These are phyloP conservation scores for Hanseniaspora jakobsenii DNA, from an alignment of 805 yeast species.

Conservation along the genomic window DNA sequence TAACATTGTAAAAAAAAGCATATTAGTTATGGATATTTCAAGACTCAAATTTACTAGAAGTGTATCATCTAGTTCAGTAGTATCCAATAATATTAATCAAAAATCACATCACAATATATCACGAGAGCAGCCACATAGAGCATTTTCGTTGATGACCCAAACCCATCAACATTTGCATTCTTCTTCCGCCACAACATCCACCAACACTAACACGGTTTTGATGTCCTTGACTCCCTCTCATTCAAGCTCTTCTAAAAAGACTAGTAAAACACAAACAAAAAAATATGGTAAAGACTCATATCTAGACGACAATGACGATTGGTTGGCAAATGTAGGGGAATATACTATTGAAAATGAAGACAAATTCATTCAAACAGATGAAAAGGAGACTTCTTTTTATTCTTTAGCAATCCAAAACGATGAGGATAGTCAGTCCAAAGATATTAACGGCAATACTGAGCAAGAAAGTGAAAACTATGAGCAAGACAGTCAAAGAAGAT, in stretches of 20 bases:
- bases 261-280: background rate
- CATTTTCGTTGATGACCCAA: constrained; percentile 9
- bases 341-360: constrained; percentile 15
- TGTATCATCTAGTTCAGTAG: background rate
- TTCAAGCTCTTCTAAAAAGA: background rate
- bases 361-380: background rate
- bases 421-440: background rate
- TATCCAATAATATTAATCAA: background rate
- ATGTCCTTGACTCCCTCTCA: background rate
- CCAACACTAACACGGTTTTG: background rate
- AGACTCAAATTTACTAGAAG: constrained; percentile 3
- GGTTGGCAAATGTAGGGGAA: constrained; percentile 12
- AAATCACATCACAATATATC: constrained; percentile 15
- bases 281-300: background rate
- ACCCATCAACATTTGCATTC: constrained; percentile 3
- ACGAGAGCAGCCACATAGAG: constrained; percentile 12
- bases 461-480: constrained; percentile 21
- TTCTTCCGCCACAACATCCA: background rate
- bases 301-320: constrained; percentile 11
- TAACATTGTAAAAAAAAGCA: too few relatives aligned
- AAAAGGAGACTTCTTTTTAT: background rate
- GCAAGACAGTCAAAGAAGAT: constrained; percentile 24
- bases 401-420: background rate
- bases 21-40: constrained; percentile 6
- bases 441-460: too few relatives aligned